Evolutionary conservation across 23 red algal species (phyloP), one percentile per base, ranked within the genome.

Genomic region (Gracilaria vermiculophylla): DNA sequence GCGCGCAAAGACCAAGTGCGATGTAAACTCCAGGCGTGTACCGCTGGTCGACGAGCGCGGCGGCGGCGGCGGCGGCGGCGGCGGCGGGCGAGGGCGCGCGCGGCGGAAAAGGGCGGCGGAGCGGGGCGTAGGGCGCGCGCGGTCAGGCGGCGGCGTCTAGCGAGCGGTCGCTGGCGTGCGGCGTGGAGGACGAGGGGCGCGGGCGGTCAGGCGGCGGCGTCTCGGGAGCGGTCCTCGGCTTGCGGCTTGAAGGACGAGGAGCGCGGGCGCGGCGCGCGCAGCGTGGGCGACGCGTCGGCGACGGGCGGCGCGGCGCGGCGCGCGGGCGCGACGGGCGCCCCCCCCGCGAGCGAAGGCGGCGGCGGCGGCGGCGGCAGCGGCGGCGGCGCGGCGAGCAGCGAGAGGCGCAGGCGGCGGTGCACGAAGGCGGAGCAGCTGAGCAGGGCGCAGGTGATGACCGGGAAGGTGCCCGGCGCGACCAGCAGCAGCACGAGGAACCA

Each of bases 401-500:
- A 5, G 7, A 58, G 1, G 42, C 62, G 3, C n/a, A 74, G 42
- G 16, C 65, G 58, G 32, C 86, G 53, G 4, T 70, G 71, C 55
- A 66, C 60, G 48, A 90, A 90, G 69, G 8, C 54, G 86, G 86
- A 32, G 54, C 86, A 90, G 15, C 37, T 49, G 31, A 80, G 75
- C 42, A 90, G n/a, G 7, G 80, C 75, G 64, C 86, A 90, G 11
- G 51, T 56, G 49, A 90, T 79, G 35, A 61, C 86, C 24, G 86
- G 86, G 49, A 90, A 90, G 17, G 86, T 90, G 37, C 86, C 86
- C 4, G 86, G 86, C 20, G 86, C 86, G 8, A 90, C 75, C 3
- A 90, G 75, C 15, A 90, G 60, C 8, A 90, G 48, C 23, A 90
- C 86, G 25, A 90, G 62, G 20, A 80, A 53, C 86, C 86, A 90